phyloP scores from a whole-genome alignment of 2,329 filamentous ascomycete species.

The Neofusicoccum sp. region DNA sequence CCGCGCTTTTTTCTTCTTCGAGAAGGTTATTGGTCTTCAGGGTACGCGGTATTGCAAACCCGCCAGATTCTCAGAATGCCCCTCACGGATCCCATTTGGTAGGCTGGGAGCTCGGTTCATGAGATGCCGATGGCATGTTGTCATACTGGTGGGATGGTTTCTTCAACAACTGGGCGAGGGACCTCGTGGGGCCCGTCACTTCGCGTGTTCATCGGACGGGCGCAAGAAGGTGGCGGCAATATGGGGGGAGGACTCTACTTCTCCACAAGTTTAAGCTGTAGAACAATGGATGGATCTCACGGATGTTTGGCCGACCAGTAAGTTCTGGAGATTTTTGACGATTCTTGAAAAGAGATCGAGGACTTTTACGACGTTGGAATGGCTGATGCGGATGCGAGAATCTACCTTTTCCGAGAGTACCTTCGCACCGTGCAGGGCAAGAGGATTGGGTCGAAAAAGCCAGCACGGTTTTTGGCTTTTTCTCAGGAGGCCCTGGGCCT shows the following conservation, averaged over 20 bases:
- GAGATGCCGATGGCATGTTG: too few species aligned
- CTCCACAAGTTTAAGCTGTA: constrained; percentile 41
- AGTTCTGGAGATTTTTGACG: constrained; percentile 32
- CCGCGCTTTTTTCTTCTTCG: too few species aligned
- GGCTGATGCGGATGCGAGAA: neutral
- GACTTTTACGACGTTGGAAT: neutral
- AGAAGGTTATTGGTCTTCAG: too few species aligned
- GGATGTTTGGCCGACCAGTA: constrained; percentile 35
- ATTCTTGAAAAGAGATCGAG: constrained; percentile 12
- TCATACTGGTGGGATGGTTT: constrained; percentile 18
- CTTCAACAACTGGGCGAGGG: constrained; percentile 14
- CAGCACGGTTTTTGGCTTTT: too few species aligned
- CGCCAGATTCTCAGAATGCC: too few species aligned
- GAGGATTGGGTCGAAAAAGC: too few species aligned
- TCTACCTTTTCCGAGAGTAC: neutral
- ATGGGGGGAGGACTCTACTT: constrained; percentile 41
- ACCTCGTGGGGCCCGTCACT: constrained; percentile 25
- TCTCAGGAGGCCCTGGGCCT: too few species aligned
- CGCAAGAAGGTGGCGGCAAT: constrained; percentile 32
- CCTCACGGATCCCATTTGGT: too few species aligned
- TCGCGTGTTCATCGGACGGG: constrained; percentile 39
- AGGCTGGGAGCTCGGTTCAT: too few species aligned
- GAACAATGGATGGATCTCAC: constrained; percentile 31
- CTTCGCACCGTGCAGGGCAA: too few species aligned
- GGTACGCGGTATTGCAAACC: too few species aligned